Base-by-base conservation (phyloP, 352 stramenopile genomes). In the Phytophthora chlamydospora region DNA sequence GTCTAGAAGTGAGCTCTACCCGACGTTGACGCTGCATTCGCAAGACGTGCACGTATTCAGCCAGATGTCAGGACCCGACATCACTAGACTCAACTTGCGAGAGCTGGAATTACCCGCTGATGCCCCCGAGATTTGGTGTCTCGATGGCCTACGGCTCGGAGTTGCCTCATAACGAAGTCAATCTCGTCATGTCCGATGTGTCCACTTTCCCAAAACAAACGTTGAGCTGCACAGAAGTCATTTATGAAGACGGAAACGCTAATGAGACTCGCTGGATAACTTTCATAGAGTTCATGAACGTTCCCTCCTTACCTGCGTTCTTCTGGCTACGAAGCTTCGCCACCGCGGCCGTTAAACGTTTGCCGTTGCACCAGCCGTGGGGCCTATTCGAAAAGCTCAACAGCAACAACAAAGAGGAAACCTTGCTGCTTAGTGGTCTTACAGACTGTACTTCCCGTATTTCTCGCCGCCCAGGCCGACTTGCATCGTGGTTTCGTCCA, bases 401-500 rank as follows among this genome's bases (percentile, higher is more conserved):
- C 43, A 56, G 6, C 27, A 56, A 66, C 42, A 62, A 52, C 38
- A 55, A 47, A 38, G 16, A 38, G n/a, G 17, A 46, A 31, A 58
- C 54, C 24, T 66, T 24, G 52, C 24, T 34, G 45, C 46, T 59
- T 45, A 27, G 35, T 54, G 50, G 16, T 56, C 60, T 78, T 93
- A 96, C 59, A 96, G 70, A 78, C 83, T 94, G 73, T 95, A 96
- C 73, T 95, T 95, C 55, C 84, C 85, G 71, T 95, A 94, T 68
- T 92, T 91, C 66, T 96, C 84, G 56, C 80, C 83, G 13, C 83
- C 76, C 29, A 96, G 73, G 17, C 88, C 88, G 17, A 96, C 85
- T 86, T 96, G 85, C 41, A 96, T 71, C 48, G 88, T 96, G 45
- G 86, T 95, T 73, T 96, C 88, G 54, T 96, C 85, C 75, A 96